Conservation (phyloP, 2,329 filamentous ascomycete genomes). For the Orbilia oligospora region DNA sequence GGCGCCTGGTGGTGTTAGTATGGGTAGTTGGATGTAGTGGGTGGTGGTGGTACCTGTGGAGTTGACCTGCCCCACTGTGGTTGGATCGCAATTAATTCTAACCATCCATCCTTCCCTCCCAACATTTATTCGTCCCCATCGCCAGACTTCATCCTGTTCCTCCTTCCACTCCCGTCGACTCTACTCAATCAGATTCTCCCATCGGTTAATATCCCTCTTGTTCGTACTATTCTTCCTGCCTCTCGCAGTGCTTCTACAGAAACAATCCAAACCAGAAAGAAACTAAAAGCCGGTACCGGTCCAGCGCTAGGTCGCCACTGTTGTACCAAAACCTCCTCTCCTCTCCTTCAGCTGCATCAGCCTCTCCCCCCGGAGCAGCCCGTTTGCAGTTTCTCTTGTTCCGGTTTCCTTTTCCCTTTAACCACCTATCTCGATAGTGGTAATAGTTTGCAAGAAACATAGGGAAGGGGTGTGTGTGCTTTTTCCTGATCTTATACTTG, state of each 20-base stretch:
- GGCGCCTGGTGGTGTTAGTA: conserved; percentile 16
- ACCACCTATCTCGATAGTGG: conserved; percentile 30
- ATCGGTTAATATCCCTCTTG: not conserved
- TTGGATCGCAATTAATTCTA: conserved; percentile 30
- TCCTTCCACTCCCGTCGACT: conserved; percentile 43
- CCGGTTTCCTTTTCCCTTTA: conserved; percentile 11
- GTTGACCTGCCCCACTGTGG: conserved; percentile 26
- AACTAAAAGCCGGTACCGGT: conserved; percentile 1
- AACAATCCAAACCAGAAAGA: not conserved
- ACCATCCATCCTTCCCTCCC: conserved; percentile 25
- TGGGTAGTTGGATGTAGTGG: too few relatives aligned
- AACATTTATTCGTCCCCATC: conserved; percentile 30
- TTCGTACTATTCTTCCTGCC: conserved; percentile 10
- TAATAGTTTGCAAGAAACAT: not conserved
- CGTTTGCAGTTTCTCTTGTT: not conserved
- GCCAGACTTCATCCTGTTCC: conserved; percentile 27
- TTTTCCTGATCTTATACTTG: not conserved
- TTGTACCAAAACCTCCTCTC: not conserved
- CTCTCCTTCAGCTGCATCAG: conserved; percentile 50
- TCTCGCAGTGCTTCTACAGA: not conserved
- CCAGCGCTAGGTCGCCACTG: conserved; percentile 20
- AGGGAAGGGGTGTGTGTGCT: conserved; percentile 24
- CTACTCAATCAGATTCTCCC: conserved; percentile 11
- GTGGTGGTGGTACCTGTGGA: not conserved
- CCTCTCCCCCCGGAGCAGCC: conserved; percentile 12